These are phyloP conservation scores for Phaffia tasmanica DNA, from an alignment of 768 basidiomycete species.

Conservation along the genomic window DNA sequence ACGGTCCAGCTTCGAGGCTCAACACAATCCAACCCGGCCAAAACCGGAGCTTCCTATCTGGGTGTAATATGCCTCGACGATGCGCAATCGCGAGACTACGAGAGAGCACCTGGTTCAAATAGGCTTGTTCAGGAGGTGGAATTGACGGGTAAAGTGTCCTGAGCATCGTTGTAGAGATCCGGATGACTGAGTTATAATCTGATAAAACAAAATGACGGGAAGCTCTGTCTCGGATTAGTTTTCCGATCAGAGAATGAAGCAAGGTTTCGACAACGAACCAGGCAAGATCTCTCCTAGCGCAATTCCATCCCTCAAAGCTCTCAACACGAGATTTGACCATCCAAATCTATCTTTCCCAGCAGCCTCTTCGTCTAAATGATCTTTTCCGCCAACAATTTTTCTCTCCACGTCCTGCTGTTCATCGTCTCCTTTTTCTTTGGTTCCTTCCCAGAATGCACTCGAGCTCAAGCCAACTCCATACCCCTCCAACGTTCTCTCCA, in stretches of 20 bases:
- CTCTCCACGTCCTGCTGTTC: background rate
- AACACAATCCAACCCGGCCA: conserved; percentile 65
- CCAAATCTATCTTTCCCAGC: conserved; percentile 51
- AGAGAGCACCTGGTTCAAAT: conserved; percentile 59
- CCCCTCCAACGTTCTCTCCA: conserved; percentile 18
- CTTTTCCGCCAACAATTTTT: background rate
- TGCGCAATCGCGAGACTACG: conserved; percentile 63
- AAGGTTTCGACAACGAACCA: conserved; percentile 45
- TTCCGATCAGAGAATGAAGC: background rate
- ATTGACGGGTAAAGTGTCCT: conserved; percentile 60
- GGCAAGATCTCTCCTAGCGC: conserved; percentile 83
- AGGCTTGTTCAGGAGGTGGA: conserved; percentile 63
- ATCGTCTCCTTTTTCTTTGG: background rate
- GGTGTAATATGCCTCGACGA: conserved; percentile 57
- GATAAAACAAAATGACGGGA: conserved; percentile 17
- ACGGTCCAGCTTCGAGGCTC: conserved; percentile 70
- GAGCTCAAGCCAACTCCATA: conserved; percentile 52
- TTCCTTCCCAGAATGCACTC: conserved; percentile 9
- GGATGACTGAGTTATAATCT: conserved; percentile 78
- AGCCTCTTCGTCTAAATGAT: background rate
- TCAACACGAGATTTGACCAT: conserved; percentile 91
- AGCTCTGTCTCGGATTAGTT: background rate
- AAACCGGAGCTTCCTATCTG: conserved; percentile 53
- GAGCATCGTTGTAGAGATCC: conserved; percentile 78
- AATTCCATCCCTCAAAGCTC: conserved; percentile 83